phyloP scores from a whole-genome alignment of 2,329 filamentous ascomycete species.

The Botrytis paeoniae region DNA sequence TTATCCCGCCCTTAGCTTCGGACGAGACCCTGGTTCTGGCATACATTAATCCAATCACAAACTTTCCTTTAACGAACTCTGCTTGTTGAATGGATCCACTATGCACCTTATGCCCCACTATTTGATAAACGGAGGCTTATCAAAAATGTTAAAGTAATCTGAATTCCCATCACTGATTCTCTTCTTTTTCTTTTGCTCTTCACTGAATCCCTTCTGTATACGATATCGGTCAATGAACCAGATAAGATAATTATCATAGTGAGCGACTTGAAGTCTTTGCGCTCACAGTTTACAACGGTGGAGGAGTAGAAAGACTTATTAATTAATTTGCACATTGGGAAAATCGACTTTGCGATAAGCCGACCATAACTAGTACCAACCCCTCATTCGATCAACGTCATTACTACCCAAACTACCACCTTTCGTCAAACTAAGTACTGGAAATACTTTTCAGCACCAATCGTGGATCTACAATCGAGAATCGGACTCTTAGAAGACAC shows the following conservation, averaged over 20 bases:
- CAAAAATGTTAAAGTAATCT: constrained; percentile 11
- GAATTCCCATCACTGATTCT: constrained; percentile 7
- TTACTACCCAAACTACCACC: neutral
- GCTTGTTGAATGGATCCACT: neutral
- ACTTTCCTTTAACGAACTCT: neutral
- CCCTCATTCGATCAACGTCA: neutral
- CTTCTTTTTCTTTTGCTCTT: neutral
- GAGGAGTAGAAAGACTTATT: constrained; percentile 37
- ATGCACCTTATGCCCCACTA: constrained; percentile 8
- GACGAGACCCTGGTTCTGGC: neutral
- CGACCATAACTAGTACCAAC: neutral
- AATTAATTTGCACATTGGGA: neutral
- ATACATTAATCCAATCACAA: neutral
- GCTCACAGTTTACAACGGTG: constrained; percentile 30
- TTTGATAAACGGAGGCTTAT: neutral
- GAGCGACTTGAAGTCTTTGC: constrained; percentile 41
- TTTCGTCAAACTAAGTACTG: neutral
- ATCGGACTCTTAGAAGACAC: constrained; percentile 35
- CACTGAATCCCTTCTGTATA: neutral
- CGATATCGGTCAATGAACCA: constrained; percentile 2
- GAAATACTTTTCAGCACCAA: neutral
- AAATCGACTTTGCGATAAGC: neutral
- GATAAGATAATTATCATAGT: constrained; percentile 27
- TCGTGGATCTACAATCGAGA: constrained; percentile 13
- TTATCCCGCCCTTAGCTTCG: constrained; percentile 7